phyloP scores from a whole-genome alignment of 2,329 filamentous ascomycete genomes.

The Aspergillus calidoustus region DNA sequence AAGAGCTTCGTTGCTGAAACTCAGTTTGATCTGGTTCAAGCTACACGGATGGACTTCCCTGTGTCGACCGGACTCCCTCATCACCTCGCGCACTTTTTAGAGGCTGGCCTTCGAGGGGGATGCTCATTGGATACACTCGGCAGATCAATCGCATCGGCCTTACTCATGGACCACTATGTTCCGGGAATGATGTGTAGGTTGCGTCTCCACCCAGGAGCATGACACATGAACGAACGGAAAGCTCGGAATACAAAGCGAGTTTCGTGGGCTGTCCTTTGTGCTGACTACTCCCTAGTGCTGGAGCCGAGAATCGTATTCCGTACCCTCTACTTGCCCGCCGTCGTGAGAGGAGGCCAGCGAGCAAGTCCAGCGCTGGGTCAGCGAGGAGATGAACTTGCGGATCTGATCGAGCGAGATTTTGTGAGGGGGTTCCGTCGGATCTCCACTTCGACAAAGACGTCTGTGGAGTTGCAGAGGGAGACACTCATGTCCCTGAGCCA shows the following conservation, averaged over 20 bases:
- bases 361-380: not conserved
- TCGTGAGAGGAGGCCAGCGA: slow-evolving; percentile 6
- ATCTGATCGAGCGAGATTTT: slow-evolving; percentile 11
- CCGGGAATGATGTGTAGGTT: slow-evolving; percentile 21
- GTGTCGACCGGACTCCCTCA: slow-evolving; percentile 1
- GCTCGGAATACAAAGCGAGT: too few relatives aligned
- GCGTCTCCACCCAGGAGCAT: not conserved
- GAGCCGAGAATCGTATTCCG: slow-evolving; percentile 21
- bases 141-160: not conserved
- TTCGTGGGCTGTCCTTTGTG: too few relatives aligned
- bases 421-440: slow-evolving; percentile 4
- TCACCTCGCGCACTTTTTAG: slow-evolving; percentile 8
- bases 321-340: slow-evolving; percentile 16
- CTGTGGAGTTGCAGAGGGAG: slow-evolving; percentile 6
- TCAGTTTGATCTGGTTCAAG: slow-evolving; percentile 4
- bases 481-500: slow-evolving; percentile 7
- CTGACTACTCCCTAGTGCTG: slow-evolving; percentile 15
- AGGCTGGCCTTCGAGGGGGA: slow-evolving; percentile 1
- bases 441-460: not conserved
- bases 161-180: slow-evolving; percentile 27
- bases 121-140: slow-evolving; percentile 1
- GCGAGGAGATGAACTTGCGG: slow-evolving; percentile 1
- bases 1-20: not conserved
- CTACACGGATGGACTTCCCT: not conserved
- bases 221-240: too few relatives aligned